phyloP scores from a whole-genome alignment of 2,329 filamentous ascomycete species.

The Colletotrichum euphorbiae region DNA sequence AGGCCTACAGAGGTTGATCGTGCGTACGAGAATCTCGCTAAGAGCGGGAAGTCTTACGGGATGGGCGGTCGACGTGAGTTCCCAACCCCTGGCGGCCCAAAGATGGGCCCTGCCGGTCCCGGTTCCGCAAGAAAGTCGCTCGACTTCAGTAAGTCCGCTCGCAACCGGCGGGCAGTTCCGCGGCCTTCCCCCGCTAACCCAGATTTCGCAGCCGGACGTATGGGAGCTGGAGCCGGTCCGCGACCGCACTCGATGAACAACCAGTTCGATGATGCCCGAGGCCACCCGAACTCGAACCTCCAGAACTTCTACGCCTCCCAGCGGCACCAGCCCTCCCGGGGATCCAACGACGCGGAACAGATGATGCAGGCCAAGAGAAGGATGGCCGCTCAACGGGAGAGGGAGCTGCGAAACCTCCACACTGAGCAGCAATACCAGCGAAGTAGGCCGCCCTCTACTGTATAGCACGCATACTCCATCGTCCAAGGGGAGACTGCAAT shows the following conservation, averaged over 20 bases:
- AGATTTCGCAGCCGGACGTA: slow-evolving; percentile 72
- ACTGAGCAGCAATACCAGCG: slow-evolving; percentile 99
- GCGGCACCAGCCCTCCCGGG: slow-evolving; percentile 86
- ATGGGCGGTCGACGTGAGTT: slow-evolving; percentile 83
- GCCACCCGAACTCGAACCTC: slow-evolving; percentile 79
- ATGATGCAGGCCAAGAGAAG: slow-evolving; percentile 99
- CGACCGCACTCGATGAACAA: slow-evolving; percentile 87
- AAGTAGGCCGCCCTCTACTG: slow-evolving; percentile 89
- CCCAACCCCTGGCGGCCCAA: slow-evolving; percentile 67
- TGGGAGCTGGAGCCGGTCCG: slow-evolving; percentile 65
- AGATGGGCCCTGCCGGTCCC: slow-evolving; percentile 44
- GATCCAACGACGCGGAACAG: slow-evolving; percentile 93
- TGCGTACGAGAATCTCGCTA: slow-evolving; percentile 93
- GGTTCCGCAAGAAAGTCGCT: slow-evolving; percentile 45
- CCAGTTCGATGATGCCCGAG: slow-evolving; percentile 82
- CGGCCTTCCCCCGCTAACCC: slow-evolving; percentile 43
- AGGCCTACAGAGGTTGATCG: slow-evolving; percentile 85
- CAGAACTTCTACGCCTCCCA: slow-evolving; percentile 96
- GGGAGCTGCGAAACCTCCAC: slow-evolving; percentile 99
- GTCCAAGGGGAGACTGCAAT: slow-evolving; percentile 49
- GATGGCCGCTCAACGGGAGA: slow-evolving; percentile 98
- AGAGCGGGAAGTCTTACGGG: slow-evolving; percentile 94
- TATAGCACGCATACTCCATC: slow-evolving; percentile 69
- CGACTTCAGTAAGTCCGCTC: slow-evolving; percentile 45
- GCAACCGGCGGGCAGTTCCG: slow-evolving; percentile 39